Evolutionary conservation across 1,284 basidiomycete species (phyloP).

Genomic region (Ustilago cynodontis): DNA sequence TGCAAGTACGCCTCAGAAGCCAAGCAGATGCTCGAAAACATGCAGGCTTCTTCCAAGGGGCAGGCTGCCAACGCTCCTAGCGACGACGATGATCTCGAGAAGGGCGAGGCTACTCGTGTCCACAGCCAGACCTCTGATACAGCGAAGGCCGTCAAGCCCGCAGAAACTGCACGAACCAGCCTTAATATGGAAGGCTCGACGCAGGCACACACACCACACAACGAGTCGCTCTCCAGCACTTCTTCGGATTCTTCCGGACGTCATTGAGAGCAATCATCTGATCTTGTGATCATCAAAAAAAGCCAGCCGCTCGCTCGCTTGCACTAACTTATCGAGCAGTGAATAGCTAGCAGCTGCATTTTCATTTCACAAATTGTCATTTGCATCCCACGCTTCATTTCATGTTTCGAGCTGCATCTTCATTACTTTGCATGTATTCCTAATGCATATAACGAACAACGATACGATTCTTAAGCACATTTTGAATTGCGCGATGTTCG

Average conservation of each 20-base stretch:
- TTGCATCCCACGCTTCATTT: neutral
- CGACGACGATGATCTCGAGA: slow-evolving; percentile 25
- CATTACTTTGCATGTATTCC: slow-evolving; percentile 1
- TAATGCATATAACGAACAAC: neutral
- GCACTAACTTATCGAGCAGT: neutral
- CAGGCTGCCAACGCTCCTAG: neutral
- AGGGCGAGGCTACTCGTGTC: slow-evolving; percentile 22
- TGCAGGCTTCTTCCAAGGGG: slow-evolving; percentile 26
- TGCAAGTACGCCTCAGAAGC: slow-evolving; percentile 70
- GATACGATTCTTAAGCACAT: no score
- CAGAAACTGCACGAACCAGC: slow-evolving; percentile 10
- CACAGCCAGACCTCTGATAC: slow-evolving; percentile 7
- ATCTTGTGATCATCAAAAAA: no score
- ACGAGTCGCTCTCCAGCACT: slow-evolving; percentile 9
- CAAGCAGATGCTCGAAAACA: slow-evolving; percentile 35
- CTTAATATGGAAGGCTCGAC: slow-evolving; percentile 16
- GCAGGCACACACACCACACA: slow-evolving; percentile 10
- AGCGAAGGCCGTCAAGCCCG: slow-evolving; percentile 2
- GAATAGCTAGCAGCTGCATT: neutral
- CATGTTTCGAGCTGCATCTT: neutral
- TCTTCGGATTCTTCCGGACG: slow-evolving; percentile 1
- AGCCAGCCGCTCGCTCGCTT: neutral
- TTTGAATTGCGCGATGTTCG: no score
- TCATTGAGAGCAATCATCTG: neutral
- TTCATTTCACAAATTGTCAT: slow-evolving; percentile 2